Percentiles rank a stretch among this genome's conserved stretches.
Evolutionary conservation across 75 land plant genomes (phyloP).

Genomic region (Isoetes taiwanensis): DNA sequence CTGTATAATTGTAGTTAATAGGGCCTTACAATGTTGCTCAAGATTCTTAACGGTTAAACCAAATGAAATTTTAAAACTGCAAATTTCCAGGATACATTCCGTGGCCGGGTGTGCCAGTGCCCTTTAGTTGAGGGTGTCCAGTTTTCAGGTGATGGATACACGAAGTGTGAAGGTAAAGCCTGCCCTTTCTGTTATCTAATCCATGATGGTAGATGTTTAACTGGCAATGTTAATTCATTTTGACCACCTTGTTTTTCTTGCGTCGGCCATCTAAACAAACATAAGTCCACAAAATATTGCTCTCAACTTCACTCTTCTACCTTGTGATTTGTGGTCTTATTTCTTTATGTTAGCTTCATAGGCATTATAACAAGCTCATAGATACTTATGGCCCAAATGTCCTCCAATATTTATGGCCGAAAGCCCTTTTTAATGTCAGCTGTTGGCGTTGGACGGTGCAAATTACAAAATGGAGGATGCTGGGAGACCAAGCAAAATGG

Average conservation of each 20-base stretch:
- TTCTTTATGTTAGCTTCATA: too few species aligned
- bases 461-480: constrained; percentile 73
- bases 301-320: background rate
- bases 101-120: constrained; percentile 52
- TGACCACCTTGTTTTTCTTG: too few species aligned
- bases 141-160: constrained; percentile 54
- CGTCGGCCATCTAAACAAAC: background rate
- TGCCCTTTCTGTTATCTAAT: too few species aligned
- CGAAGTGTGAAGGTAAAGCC: constrained; percentile 34
- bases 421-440: constrained; percentile 24
- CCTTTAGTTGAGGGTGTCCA: constrained; percentile 45
- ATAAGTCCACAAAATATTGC: background rate
- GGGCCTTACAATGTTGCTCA: background rate
- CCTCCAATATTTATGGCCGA: too few species aligned
- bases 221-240: too few species aligned
- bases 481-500: constrained; percentile 61
- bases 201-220: too few species aligned
- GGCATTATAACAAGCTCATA: too few species aligned
- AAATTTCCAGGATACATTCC: constrained; percentile 42
- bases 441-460: constrained; percentile 70
- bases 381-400: background rate
- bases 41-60: background rate
- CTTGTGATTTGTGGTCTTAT: background rate
- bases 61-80: too few species aligned
- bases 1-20: background rate